phyloP scores from a whole-genome alignment of 257 asterid genomes.

The Gentiana dahurica region DNA sequence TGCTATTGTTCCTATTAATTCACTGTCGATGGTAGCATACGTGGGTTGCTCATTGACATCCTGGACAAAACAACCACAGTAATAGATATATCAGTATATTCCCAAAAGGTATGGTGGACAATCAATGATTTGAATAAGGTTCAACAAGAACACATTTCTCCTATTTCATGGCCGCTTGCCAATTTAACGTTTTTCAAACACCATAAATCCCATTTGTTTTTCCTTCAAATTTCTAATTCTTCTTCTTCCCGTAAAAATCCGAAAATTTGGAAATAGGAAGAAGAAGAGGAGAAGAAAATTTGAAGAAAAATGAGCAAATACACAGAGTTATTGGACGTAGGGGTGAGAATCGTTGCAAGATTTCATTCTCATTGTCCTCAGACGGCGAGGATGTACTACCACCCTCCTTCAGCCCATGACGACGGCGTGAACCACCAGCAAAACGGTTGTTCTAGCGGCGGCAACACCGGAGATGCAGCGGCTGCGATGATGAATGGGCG shows the following conservation, averaged over 20 bases:
- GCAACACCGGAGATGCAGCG: constrained; percentile 5
- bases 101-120: constrained; percentile 23
- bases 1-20: constrained; percentile 92
- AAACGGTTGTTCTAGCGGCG: constrained; percentile 4
- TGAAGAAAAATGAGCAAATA: constrained; percentile 19
- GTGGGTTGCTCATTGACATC: constrained; percentile 95
- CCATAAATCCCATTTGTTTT: too few relatives aligned
- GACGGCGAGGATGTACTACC: constrained; percentile 33
- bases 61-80: constrained; percentile 22
- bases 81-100: constrained; percentile 23
- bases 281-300: not conserved
- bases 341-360: constrained; percentile 30
- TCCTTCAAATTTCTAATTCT: too few relatives aligned
- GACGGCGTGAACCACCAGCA: constrained; percentile 1
- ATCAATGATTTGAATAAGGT: constrained; percentile 3
- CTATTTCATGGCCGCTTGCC: too few relatives aligned
- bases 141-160: too few relatives aligned
- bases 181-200: too few relatives aligned
- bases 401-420: constrained; percentile 25
- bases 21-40: constrained; percentile 95
- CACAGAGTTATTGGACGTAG: constrained; percentile 22
- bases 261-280: not conserved
- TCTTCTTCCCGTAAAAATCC: not conserved
- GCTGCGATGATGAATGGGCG: not conserved
- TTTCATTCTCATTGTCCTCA: constrained; percentile 43